A percentile compares a stretch with the other conserved stretches of the same genome.
Conservation (phyloP, 768 basidiomycete genomes). For the Paxillus involutus region DNA sequence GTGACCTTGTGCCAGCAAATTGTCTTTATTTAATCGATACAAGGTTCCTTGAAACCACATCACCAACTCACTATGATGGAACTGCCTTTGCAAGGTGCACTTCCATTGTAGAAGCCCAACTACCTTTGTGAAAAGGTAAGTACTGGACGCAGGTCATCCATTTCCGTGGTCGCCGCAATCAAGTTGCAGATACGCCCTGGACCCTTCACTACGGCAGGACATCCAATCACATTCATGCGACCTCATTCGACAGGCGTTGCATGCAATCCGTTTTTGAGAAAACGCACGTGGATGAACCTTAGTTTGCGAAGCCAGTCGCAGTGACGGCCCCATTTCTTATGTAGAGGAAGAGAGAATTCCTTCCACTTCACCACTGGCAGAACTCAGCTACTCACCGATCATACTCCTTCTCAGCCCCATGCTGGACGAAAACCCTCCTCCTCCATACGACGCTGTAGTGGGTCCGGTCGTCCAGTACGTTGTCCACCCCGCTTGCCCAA, state of each 20-base stretch:
- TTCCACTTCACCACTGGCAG: not conserved
- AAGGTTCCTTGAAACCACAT: no score
- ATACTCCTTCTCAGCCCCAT: not conserved
- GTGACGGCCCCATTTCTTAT: not conserved
- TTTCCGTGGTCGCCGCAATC: not conserved
- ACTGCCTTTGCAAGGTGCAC: no score
- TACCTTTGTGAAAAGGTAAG: no score
- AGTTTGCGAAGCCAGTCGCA: not conserved
- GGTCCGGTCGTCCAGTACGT: conserved; percentile 5
- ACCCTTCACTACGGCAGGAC: not conserved
- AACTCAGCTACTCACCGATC: not conserved
- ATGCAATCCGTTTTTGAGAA: not conserved
- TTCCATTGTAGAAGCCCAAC: no score
- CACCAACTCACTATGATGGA: no score
- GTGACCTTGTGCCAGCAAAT: no score
- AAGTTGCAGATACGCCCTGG: conserved; percentile 8
- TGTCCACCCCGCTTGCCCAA: no score
- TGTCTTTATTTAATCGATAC: no score
- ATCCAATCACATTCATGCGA: no score
- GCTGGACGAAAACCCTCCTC: conserved; percentile 16
- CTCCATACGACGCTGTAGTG: conserved; percentile 14
- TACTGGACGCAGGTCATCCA: not conserved
- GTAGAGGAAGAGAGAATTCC: not conserved
- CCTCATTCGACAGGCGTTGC: not conserved
- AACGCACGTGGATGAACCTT: not conserved